phyloP scores from a whole-genome alignment of 1,139 yeast species.

The Nakaseomyces kungkrabaensis region DNA sequence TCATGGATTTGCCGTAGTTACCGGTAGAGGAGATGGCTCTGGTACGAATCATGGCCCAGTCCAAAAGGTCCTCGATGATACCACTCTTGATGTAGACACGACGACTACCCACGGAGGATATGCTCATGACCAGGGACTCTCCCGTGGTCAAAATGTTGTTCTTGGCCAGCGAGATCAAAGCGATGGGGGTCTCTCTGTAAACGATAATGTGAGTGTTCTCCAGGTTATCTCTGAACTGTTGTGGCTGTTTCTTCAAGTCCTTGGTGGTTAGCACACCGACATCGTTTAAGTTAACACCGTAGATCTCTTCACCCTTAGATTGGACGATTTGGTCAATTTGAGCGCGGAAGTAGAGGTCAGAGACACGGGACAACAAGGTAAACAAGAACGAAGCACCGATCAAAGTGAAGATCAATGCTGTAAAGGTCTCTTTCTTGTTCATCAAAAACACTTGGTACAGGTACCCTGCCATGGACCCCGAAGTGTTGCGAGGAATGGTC shows the following conservation, averaged over 20 bases:
- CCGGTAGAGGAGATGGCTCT: conserved; percentile 31
- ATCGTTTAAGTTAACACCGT: conserved; percentile 44
- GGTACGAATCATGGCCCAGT: conserved; percentile 48
- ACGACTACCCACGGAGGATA: conserved; percentile 53
- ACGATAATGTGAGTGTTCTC: conserved; percentile 45
- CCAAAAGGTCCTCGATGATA: conserved; percentile 49
- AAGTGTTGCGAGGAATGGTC: conserved; percentile 13
- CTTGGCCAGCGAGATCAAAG: conserved; percentile 39
- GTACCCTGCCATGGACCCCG: conserved; percentile 17
- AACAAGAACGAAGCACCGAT: conserved; percentile 22
- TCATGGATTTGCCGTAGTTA: conserved; percentile 22
- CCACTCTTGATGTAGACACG: conserved; percentile 57
- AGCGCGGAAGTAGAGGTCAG: conserved; percentile 32
- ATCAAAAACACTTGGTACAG: conserved; percentile 17
- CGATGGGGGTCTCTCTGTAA: conserved; percentile 62
- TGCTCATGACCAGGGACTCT: conserved; percentile 38
- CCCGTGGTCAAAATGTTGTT: conserved; percentile 25
- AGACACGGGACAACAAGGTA: conserved; percentile 28
- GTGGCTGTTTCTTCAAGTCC: conserved; percentile 24
- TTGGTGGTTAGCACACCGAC: conserved; percentile 30
- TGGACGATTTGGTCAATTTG: conserved; percentile 42
- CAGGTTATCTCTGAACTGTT: conserved; percentile 26
- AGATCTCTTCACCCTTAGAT: conserved; percentile 37
- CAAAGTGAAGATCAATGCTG: conserved; percentile 18
- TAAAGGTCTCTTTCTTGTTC: conserved; percentile 19